Conservation (phyloP, 2,329 filamentous ascomycete genomes). For the Phyllosticta citriasiana region DNA sequence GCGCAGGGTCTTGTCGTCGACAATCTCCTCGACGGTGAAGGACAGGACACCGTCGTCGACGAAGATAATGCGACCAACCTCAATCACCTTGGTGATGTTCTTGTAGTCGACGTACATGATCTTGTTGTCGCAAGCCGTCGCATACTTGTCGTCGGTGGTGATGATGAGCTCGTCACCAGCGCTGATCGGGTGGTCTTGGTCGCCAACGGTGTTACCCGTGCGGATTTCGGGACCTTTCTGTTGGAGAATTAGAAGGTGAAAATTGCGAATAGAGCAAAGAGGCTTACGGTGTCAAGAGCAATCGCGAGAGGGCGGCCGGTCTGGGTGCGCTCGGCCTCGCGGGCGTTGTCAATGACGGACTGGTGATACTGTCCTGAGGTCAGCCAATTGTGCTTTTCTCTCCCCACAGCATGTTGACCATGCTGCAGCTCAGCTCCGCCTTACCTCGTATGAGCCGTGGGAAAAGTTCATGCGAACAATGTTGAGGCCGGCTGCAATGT, state of each 20-base stretch:
- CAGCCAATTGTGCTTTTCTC: not conserved
- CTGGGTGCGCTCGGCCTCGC: slow-evolving; percentile 69
- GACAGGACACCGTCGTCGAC: slow-evolving; percentile 97
- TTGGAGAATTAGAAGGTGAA: slow-evolving; percentile 1
- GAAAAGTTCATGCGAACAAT: slow-evolving; percentile 99
- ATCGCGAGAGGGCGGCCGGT: slow-evolving; percentile 85
- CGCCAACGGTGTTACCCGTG: slow-evolving; percentile 62
- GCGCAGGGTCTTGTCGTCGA: slow-evolving; percentile 81
- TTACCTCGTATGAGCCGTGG: slow-evolving; percentile 72
- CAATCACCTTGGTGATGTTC: slow-evolving; percentile 99
- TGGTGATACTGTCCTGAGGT: slow-evolving; percentile 66
- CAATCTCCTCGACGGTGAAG: slow-evolving; percentile 81
- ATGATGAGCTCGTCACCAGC: slow-evolving; percentile 84
- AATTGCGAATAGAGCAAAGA: not conserved
- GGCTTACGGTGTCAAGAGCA: slow-evolving; percentile 65
- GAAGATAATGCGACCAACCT: slow-evolving; percentile 85
- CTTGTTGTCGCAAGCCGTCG: slow-evolving; percentile 70
- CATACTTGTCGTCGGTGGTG: slow-evolving; percentile 92
- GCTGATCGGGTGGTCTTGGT: slow-evolving; percentile 69
- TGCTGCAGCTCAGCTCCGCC: not conserved
- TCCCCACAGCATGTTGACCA: not conserved
- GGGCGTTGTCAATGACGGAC: slow-evolving; percentile 93
- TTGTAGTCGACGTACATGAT: slow-evolving; percentile 99
- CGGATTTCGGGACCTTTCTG: slow-evolving; percentile 79
- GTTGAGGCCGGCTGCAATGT: slow-evolving; percentile 66